Evolutionary conservation across 2,329 filamentous ascomycete species (phyloP).

Genomic region (Alternaria solani): DNA sequence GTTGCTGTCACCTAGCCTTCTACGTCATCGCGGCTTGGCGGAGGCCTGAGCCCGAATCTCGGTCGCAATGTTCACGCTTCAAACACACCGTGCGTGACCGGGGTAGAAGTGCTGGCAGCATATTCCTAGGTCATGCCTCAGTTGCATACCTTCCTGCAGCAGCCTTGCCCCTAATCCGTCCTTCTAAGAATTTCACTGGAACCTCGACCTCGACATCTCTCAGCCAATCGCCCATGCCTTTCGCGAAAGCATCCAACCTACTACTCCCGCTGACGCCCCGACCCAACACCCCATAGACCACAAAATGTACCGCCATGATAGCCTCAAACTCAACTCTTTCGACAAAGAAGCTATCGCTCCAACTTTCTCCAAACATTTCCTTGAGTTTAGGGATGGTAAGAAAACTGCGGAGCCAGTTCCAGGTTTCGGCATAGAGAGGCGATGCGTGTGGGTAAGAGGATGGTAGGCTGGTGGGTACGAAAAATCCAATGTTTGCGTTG

Average conservation of each 20-base stretch:
- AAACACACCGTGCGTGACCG: background rate
- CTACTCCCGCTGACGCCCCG: slow-evolving; percentile 58
- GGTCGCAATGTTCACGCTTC: background rate
- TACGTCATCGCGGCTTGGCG: slow-evolving; percentile 24
- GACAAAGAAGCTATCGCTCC: slow-evolving; percentile 30
- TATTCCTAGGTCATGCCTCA: background rate
- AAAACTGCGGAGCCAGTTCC: slow-evolving; percentile 44
- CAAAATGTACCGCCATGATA: slow-evolving; percentile 47
- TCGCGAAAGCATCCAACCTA: slow-evolving; percentile 60
- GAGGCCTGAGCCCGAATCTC: background rate
- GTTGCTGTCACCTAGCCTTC: slow-evolving; percentile 3
- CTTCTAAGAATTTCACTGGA: slow-evolving; percentile 44
- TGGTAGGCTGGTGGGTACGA: slow-evolving; percentile 43
- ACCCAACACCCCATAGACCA: slow-evolving; percentile 50
- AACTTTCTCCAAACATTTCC: slow-evolving; percentile 38
- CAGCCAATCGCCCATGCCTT: slow-evolving; percentile 63
- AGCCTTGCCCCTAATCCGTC: slow-evolving; percentile 16
- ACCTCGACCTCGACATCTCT: slow-evolving; percentile 55
- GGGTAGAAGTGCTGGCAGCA: background rate
- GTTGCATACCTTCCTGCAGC: slow-evolving; percentile 10
- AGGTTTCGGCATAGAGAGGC: slow-evolving; percentile 35
- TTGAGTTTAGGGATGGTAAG: slow-evolving; percentile 39
- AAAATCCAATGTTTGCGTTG: slow-evolving; percentile 50
- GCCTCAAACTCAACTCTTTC: slow-evolving; percentile 45
- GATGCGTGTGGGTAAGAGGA: slow-evolving; percentile 34